Percentiles rank a stretch among this genome's conserved stretches.
phyloP scores from a whole-genome alignment of 345 rosid genomes.

The Lepidium aucheri region DNA sequence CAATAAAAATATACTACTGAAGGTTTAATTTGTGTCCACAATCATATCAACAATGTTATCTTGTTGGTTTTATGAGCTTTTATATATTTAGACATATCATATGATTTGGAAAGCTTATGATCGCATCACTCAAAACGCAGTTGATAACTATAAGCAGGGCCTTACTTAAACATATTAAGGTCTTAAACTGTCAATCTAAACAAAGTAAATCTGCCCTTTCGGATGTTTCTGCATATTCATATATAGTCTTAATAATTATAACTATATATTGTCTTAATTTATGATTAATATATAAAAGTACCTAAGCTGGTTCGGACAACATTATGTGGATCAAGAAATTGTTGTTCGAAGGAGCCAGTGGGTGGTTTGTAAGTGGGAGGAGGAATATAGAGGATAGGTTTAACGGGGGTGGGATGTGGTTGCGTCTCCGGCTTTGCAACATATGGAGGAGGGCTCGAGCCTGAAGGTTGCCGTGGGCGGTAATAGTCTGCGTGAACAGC shows the following conservation, averaged over 20 bases:
- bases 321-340: slow-evolving; percentile 66
- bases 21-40: background rate
- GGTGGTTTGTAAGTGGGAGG: slow-evolving; percentile 23
- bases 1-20: background rate
- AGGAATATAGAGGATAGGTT: slow-evolving; percentile 20
- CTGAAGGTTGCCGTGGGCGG: background rate
- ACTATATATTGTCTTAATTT: background rate
- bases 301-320: slow-evolving; percentile 37
- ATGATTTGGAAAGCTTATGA: background rate
- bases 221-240: too few relatives aligned
- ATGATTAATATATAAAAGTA: background rate
- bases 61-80: background rate
- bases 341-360: slow-evolving; percentile 21
- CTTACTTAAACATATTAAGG: too few relatives aligned
- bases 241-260: too few relatives aligned
- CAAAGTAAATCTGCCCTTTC: too few relatives aligned
- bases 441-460: slow-evolving; percentile 6
- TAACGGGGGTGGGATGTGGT: slow-evolving; percentile 14
- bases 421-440: background rate
- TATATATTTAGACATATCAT: background rate
- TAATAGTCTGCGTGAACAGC: slow-evolving; percentile 24
- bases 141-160: too few relatives aligned
- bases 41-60: background rate
- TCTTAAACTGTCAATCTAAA: too few relatives aligned
- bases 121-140: too few relatives aligned